Percentiles rank a stretch among this genome's conserved stretches.
Conservation (phyloP, 306 rosid species). For the Gleditsia sinensis region DNA sequence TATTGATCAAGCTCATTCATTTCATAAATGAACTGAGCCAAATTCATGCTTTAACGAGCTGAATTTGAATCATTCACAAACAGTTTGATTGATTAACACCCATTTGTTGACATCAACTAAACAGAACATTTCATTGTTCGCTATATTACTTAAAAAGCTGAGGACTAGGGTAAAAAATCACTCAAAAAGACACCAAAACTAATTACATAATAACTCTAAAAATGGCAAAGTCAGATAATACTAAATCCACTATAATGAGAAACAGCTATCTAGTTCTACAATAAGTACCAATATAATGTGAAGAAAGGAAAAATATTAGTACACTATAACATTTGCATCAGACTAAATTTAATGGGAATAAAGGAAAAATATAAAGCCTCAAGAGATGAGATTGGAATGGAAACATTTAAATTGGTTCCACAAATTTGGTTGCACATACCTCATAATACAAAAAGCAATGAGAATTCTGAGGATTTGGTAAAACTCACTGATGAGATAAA, state of each 20-base stretch:
- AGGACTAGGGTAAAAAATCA: background rate
- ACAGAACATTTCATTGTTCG: background rate
- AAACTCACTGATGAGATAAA: background rate
- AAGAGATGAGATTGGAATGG: background rate
- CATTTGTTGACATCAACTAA: background rate
- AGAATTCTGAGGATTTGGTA: background rate
- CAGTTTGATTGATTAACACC: no score
- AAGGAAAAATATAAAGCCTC: background rate
- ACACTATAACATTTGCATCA: background rate
- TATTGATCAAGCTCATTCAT: no score
- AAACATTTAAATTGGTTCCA: background rate
- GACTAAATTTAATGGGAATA: background rate
- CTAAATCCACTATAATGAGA: background rate
- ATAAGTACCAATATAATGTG: background rate
- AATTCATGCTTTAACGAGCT: no score
- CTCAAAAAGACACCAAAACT: background rate
- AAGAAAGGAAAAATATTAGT: background rate
- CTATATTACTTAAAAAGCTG: background rate
- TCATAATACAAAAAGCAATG: background rate
- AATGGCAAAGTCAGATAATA: background rate
- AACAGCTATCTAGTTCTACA: background rate
- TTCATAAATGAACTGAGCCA: no score
- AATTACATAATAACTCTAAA: background rate
- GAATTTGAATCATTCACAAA: no score
- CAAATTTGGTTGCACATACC: background rate